Evolutionary conservation across 2,329 filamentous ascomycete genomes (phyloP).

Genomic region (Diplodia seriata): DNA sequence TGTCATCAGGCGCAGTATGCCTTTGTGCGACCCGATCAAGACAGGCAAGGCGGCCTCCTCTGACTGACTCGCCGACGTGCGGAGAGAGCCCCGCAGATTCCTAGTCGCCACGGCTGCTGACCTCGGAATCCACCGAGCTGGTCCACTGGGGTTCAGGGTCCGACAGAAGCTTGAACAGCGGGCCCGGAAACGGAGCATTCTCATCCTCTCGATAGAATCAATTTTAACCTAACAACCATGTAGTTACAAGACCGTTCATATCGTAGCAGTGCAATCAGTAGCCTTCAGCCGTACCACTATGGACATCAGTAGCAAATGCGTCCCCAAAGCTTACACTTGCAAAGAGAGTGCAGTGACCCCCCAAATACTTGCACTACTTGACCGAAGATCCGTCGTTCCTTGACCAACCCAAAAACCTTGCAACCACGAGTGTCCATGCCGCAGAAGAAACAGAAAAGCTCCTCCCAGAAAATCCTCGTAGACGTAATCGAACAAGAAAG

Average conservation of each 20-base stretch:
- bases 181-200: neutral
- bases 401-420: neutral
- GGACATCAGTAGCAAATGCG: neutral
- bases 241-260: neutral
- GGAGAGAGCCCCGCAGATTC: slow-evolving; percentile 9
- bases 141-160: neutral
- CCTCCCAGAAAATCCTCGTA: neutral
- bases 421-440: neutral
- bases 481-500: neutral
- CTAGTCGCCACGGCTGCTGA: neutral
- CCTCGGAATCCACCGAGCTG: neutral
- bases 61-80: slow-evolving; percentile 22
- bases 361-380: neutral
- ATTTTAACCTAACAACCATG: neutral
- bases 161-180: neutral
- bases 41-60: too few species aligned
- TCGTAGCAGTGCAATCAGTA: neutral
- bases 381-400: neutral
- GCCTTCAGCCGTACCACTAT: neutral
- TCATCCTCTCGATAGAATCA: neutral
- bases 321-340: neutral
- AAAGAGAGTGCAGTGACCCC: neutral
- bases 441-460: neutral
- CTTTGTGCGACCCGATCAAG: neutral
- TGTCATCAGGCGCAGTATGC: slow-evolving; percentile 4